These are phyloP conservation scores for Starmerella floris DNA, from an alignment of 805 yeast genomes.

Conservation along the genomic window DNA sequence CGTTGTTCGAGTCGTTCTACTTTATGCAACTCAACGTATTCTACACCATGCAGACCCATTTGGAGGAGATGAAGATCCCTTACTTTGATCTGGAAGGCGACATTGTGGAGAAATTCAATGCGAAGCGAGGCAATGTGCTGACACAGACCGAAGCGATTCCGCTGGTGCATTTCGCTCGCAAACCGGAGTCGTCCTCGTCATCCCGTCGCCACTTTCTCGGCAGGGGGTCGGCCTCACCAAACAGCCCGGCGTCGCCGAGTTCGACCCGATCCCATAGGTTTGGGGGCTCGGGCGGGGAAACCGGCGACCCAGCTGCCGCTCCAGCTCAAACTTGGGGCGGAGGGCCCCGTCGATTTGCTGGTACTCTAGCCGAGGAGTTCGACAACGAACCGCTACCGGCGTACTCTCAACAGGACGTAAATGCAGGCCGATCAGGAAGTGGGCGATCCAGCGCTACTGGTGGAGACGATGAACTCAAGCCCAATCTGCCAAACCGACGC, in stretches of 20 bases:
- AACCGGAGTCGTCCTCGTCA: conserved; percentile 33
- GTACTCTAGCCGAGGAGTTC: neutral
- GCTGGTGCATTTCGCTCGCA: conserved; percentile 73
- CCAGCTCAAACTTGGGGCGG: neutral
- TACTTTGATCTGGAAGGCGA: conserved; percentile 81
- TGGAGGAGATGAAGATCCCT: conserved; percentile 95
- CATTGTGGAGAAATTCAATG: conserved; percentile 62
- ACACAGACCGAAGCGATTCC: conserved; percentile 75
- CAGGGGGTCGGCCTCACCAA: neutral
- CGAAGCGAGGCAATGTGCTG: conserved; percentile 81
- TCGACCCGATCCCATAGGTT: neutral
- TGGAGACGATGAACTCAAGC: neutral
- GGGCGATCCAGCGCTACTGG: neutral
- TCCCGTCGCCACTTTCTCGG: neutral
- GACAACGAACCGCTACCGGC: conserved; percentile 1
- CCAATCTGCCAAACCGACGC: conserved; percentile 4
- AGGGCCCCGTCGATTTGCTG: neutral
- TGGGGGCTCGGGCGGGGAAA: neutral
- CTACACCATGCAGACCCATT: conserved; percentile 76
- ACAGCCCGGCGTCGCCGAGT: neutral
- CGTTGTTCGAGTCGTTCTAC: conserved; percentile 85
- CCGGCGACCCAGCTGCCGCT: conserved; percentile 31
- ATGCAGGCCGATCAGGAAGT: neutral
- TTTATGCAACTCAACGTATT: conserved; percentile 96
- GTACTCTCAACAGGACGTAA: neutral